phyloP scores from a whole-genome alignment of 306 rosid genomes.

The Cercis canadensis region DNA sequence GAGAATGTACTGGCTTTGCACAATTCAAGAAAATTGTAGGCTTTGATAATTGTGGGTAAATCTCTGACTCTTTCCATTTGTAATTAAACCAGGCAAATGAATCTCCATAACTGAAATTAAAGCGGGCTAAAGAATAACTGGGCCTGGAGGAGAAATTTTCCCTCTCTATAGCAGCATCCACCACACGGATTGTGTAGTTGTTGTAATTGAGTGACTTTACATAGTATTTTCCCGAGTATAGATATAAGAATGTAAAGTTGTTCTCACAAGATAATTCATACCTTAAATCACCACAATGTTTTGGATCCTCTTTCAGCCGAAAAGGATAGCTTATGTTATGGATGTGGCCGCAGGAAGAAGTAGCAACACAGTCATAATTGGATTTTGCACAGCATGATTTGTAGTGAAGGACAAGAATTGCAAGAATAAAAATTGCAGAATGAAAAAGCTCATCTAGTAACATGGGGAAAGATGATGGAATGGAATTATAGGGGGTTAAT shows the following conservation, averaged over 20 bases:
- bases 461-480: background rate
- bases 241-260: slow-evolving; percentile 10
- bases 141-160: slow-evolving; percentile 18
- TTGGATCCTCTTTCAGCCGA: slow-evolving; percentile 8
- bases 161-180: slow-evolving; percentile 5
- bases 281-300: slow-evolving; percentile 26
- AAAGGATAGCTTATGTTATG: slow-evolving; percentile 30
- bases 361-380: background rate
- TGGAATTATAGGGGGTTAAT: background rate
- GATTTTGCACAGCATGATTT: background rate
- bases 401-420: background rate
- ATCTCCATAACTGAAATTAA: too few species aligned
- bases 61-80: too few species aligned
- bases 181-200: slow-evolving; percentile 18
- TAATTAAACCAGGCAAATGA: too few species aligned
- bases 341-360: slow-evolving; percentile 19
- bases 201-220: slow-evolving; percentile 28
- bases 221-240: slow-evolving; percentile 15
- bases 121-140: too few species aligned
- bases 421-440: too few species aligned
- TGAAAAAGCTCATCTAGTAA: background rate
- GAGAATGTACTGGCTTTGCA: too few species aligned
- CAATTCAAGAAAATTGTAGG: too few species aligned
- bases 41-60: too few species aligned
- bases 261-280: slow-evolving; percentile 16